Evolutionary conservation across 371 early-diverging fungal species (phyloP).

Genomic region (Vairimorpha ceranae): DNA sequence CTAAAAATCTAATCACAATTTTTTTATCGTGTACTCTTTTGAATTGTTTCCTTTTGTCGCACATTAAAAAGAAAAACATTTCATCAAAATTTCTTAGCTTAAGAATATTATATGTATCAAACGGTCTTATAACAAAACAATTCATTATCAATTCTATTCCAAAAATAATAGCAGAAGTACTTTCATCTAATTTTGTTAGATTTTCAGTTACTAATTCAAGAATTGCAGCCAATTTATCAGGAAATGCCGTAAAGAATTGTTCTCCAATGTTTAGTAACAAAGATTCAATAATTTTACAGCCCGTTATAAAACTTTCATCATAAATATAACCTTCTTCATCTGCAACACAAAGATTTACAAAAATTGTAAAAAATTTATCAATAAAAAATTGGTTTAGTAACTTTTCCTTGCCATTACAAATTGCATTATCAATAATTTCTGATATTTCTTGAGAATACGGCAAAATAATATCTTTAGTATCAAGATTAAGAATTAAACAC

Average conservation of each 20-base stretch:
- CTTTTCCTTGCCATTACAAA: constrained; percentile 55
- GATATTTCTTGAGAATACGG: constrained; percentile 49
- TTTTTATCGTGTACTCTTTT: constrained; percentile 63
- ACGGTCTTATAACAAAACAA: constrained; percentile 55
- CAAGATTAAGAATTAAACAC: constrained; percentile 40
- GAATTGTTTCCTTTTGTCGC: constrained; percentile 45
- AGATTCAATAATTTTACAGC: constrained; percentile 61
- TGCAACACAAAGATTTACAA: constrained; percentile 10
- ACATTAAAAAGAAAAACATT: constrained; percentile 32
- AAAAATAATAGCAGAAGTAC: constrained; percentile 39
- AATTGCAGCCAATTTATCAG: constrained; percentile 38
- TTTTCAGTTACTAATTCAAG: constrained; percentile 39
- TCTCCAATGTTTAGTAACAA: constrained; percentile 60
- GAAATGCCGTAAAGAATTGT: constrained; percentile 8
- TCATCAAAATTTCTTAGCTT: constrained; percentile 20
- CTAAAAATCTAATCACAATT: constrained; percentile 59
- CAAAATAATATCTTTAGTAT: constrained; percentile 47
- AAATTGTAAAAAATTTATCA: constrained; percentile 17
- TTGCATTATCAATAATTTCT: constrained; percentile 60
- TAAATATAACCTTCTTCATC: constrained; percentile 50
- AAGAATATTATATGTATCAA: constrained; percentile 18
- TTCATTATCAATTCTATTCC: constrained; percentile 53
- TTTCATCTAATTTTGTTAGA: constrained; percentile 25
- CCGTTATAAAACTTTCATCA: constrained; percentile 60
- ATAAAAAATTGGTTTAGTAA: constrained; percentile 37